Base-by-base conservation (phyloP, 306 rosid genomes). In the Prunus kanzakura region DNA sequence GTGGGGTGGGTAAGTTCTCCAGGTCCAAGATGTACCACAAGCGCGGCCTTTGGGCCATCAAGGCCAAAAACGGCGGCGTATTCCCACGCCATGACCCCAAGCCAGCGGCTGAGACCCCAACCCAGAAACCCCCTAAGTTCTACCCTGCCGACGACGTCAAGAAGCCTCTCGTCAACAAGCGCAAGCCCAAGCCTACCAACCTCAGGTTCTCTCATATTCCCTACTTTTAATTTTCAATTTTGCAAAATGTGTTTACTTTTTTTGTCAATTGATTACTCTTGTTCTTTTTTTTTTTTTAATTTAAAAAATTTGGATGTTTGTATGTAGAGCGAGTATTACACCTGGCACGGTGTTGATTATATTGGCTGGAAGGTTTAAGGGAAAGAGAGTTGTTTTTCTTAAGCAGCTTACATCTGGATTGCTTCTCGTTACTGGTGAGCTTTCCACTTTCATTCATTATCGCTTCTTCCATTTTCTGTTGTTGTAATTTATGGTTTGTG, bases 261-360 rank as follows among this genome's bases (percentile, higher is more conserved):
- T 38, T 38, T 38, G 1, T 38, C 43, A 38, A 7, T 1, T 38
- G 7, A 38, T 38, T 38, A 38, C 1, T 38, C 0, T 11, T 60
- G 49, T 18, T 11, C 8, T 41, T 14, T 75, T 19, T 76, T 1
- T 4, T 18, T 27, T 13, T 75, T 23, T 76, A 20, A 20, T 20
- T 20, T 20, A 20, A 20, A 20, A 11, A 11, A 14, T 49, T 13
- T 49, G 54, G 0, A 46, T 58, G 52, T 49, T 11, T 67, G 27
- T 69, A 82, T 3, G 35, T 5, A 82, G 84, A 71, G 68, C 72
- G 15, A 76, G 76, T 58, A 66, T 79, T 66, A 79, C 81, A 1
- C 81, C 86, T 0, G 86, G 86, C 52, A 75, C 86, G 52, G 81
- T 83, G 75, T 80, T 79, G 79, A 75, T 83, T 20, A n/a, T 83